Evolutionary conservation across 345 rosid species (phyloP).

Genomic region (Ricinus communis): DNA sequence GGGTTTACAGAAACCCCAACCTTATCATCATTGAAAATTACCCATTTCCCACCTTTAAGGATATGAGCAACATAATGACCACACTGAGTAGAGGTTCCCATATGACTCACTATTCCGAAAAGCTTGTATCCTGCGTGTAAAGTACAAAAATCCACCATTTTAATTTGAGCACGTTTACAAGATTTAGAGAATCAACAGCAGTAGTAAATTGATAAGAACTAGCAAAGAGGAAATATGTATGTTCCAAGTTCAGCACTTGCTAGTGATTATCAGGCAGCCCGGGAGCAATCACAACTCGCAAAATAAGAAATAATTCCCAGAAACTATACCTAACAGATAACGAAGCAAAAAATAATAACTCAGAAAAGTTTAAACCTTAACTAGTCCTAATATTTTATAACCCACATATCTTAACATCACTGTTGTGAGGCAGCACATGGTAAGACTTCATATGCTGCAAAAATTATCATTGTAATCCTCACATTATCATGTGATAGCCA

Average conservation of each 20-base stretch:
- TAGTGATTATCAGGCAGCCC: neutral
- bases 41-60: constrained; percentile 84
- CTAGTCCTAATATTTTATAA: too few relatives aligned
- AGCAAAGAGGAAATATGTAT: neutral
- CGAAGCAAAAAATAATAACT: too few relatives aligned
- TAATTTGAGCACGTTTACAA: neutral
- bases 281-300: neutral
- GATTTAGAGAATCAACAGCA: neutral
- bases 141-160: neutral
- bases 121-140: constrained; percentile 77
- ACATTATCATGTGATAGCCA: neutral
- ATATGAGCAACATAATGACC: constrained; percentile 97
- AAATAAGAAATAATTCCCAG: too few relatives aligned
- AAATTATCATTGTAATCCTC: neutral
- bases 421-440: neutral
- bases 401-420: neutral
- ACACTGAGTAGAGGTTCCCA: constrained; percentile 90
- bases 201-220: too few relatives aligned
- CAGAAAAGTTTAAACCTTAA: neutral
- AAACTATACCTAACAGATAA: too few relatives aligned
- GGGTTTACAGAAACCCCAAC: constrained; percentile 83
- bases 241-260: neutral
- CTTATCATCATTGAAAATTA: constrained; percentile 84
- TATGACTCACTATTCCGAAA: constrained; percentile 90
- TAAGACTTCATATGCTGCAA: neutral